These are phyloP conservation scores for Tremella fuciformis DNA, from an alignment of 768 basidiomycete genomes.

Conservation along the genomic window DNA sequence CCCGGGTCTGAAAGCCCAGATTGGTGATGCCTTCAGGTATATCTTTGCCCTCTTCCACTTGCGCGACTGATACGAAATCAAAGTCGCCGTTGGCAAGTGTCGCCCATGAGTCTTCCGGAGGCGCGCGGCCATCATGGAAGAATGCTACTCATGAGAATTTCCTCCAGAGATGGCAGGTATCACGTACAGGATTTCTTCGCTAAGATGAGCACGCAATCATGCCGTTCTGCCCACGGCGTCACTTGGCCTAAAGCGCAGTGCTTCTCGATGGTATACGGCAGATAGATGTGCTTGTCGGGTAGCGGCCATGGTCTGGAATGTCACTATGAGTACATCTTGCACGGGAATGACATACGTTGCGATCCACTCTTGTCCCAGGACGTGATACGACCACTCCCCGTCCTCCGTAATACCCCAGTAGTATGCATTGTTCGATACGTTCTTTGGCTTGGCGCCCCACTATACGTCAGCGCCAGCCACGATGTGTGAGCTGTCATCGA, in stretches of 20 bases:
- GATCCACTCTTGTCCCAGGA: constrained; percentile 46
- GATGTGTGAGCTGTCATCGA: too few species aligned
- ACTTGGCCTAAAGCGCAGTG: constrained; percentile 32
- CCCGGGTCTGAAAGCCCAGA: constrained; percentile 29
- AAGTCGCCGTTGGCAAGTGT: constrained; percentile 23
- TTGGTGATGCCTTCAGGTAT: constrained; percentile 41
- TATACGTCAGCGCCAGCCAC: constrained; percentile 9
- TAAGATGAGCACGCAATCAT: constrained; percentile 38
- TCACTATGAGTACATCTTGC: background rate
- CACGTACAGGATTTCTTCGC: constrained; percentile 41
- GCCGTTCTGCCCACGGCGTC: constrained; percentile 26
- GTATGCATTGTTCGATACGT: constrained; percentile 30
- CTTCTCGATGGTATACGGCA: constrained; percentile 49
- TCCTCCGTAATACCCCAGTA: constrained; percentile 39
- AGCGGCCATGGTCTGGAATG: constrained; percentile 40
- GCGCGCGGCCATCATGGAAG: constrained; percentile 31
- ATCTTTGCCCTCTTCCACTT: constrained; percentile 32
- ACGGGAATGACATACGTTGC: constrained; percentile 33
- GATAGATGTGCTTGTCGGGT: constrained; percentile 37
- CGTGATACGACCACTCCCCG: constrained; percentile 44
- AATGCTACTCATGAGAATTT: constrained; percentile 23
- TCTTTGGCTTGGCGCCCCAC: constrained; percentile 46
- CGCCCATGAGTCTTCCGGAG: constrained; percentile 35
- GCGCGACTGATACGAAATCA: constrained; percentile 32
- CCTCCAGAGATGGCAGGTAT: background rate